phyloP scores from a whole-genome alignment of 441 rosid genomes.

The Dalechampia spathulata region DNA sequence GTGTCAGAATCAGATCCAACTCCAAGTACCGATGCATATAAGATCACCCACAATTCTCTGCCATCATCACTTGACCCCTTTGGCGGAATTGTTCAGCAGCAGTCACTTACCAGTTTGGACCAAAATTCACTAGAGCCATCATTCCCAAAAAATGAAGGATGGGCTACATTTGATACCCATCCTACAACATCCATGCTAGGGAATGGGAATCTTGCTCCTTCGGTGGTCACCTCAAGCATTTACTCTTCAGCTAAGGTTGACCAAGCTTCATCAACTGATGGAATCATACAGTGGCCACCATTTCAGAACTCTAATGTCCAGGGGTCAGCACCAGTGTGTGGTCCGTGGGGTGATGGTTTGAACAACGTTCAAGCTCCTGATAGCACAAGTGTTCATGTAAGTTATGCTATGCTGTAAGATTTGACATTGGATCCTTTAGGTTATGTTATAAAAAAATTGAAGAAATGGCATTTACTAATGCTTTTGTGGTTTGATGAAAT shows the following conservation, averaged over 20 bases:
- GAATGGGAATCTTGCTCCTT: slow-evolving; percentile 24
- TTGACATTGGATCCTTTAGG: neutral
- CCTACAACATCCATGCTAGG: slow-evolving; percentile 29
- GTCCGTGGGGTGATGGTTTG: slow-evolving; percentile 45
- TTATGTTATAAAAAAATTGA: neutral
- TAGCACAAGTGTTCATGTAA: slow-evolving; percentile 40
- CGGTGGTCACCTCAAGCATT: slow-evolving; percentile 22
- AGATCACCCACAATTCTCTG: slow-evolving; percentile 33
- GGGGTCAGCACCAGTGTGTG: slow-evolving; percentile 31
- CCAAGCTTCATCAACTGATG: slow-evolving; percentile 29
- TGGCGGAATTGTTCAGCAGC: slow-evolving; percentile 35
- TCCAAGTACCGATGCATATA: slow-evolving; percentile 31
- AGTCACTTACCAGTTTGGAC: slow-evolving; percentile 23
- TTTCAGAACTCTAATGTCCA: slow-evolving; percentile 33
- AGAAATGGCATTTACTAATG: neutral
- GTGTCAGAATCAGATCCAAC: slow-evolving; percentile 22
- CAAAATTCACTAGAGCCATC: slow-evolving; percentile 27
- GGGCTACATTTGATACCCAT: slow-evolving; percentile 78
- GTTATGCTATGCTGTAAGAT: slow-evolving; percentile 15
- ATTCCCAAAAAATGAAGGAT: slow-evolving; percentile 55
- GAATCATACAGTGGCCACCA: slow-evolving; percentile 47
- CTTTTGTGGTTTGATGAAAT: neutral
- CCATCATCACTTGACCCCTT: slow-evolving; percentile 45
- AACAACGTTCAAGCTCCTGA: slow-evolving; percentile 25
- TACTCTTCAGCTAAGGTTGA: slow-evolving; percentile 34